A percentile compares a stretch with the other conserved stretches of the same genome.
Evolutionary conservation across 2,329 filamentous ascomycete genomes (phyloP).

Genomic region (Epichloe aotearoae): DNA sequence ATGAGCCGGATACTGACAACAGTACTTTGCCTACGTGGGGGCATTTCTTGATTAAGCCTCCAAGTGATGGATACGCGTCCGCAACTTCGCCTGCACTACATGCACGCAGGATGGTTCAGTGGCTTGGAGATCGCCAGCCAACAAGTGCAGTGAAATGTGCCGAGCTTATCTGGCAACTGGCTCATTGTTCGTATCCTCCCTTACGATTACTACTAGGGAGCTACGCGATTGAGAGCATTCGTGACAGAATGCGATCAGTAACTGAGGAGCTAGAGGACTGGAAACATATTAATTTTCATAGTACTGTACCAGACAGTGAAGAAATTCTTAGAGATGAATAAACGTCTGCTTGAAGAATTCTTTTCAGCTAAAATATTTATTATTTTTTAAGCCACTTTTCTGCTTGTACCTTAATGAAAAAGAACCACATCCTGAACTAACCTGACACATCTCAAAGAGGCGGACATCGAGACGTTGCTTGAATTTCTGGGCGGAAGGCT

Average conservation of each 20-base stretch:
- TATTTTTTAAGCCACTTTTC: too few species aligned
- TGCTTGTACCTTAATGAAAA: too few species aligned
- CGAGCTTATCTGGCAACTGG: conserved; percentile 87
- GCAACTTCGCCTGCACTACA: conserved; percentile 75
- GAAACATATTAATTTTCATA: conserved; percentile 67
- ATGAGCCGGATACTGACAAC: conserved; percentile 51
- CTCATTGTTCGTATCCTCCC: conserved; percentile 88
- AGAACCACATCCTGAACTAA: too few species aligned
- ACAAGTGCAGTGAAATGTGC: conserved; percentile 87
- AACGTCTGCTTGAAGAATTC: too few species aligned
- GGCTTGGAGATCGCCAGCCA: conserved; percentile 85
- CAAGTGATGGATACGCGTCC: conserved; percentile 68
- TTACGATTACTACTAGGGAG: conserved; percentile 75
- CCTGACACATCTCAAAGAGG: too few species aligned
- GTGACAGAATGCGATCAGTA: conserved; percentile 76
- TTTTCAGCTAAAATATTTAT: too few species aligned
- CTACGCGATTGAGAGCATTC: conserved; percentile 91
- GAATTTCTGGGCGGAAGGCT: too few species aligned
- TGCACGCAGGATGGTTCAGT: conserved; percentile 82
- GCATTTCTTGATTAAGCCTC: conserved; percentile 80
- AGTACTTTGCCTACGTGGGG: conserved; percentile 67
- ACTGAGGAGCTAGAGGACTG: conserved; percentile 93
- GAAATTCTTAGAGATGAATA: background rate
- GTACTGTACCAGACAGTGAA: background rate
- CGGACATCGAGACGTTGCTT: too few species aligned